Percentiles rank a stretch among this genome's conserved stretches.
Conservation (phyloP, 2,329 filamentous ascomycete genomes). For the Scytalidium sp. region DNA sequence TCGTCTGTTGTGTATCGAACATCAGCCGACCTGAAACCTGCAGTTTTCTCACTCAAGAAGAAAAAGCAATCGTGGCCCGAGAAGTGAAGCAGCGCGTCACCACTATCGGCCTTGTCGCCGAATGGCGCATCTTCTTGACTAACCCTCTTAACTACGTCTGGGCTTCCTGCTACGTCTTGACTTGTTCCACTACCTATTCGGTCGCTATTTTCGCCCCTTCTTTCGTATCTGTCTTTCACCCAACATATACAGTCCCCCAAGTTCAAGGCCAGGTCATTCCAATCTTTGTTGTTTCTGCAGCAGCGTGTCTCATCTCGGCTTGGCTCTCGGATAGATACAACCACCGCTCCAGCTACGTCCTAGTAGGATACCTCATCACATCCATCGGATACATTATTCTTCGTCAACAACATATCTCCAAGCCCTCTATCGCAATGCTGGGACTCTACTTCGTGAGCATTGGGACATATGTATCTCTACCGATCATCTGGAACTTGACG, state of each 20-base stretch:
- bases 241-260: constrained; percentile 65
- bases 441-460: constrained; percentile 66
- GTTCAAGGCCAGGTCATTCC: constrained; percentile 37
- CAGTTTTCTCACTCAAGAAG: constrained; percentile 27
- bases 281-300: constrained; percentile 32
- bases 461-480: constrained; percentile 59
- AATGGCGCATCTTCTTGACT: constrained; percentile 48
- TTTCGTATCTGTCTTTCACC: constrained; percentile 64
- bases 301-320: constrained; percentile 28
- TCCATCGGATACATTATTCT: constrained; percentile 33
- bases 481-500: constrained; percentile 66
- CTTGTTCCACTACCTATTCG: constrained; percentile 54
- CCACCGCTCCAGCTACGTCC: constrained; percentile 34
- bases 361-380: constrained; percentile 24
- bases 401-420: constrained; percentile 21
- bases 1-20: constrained; percentile 37
- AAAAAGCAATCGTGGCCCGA: constrained; percentile 32
- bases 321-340: constrained; percentile 30
- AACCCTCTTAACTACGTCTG: constrained; percentile 58
- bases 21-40: constrained; percentile 9
- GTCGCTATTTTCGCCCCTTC: constrained; percentile 51
- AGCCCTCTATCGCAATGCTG: constrained; percentile 29
- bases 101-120: constrained; percentile 66
- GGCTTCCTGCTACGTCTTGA: constrained; percentile 31
- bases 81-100: constrained; percentile 39